Conservation (phyloP, 805 yeast species). For the Metschnikowia reukaufii region DNA sequence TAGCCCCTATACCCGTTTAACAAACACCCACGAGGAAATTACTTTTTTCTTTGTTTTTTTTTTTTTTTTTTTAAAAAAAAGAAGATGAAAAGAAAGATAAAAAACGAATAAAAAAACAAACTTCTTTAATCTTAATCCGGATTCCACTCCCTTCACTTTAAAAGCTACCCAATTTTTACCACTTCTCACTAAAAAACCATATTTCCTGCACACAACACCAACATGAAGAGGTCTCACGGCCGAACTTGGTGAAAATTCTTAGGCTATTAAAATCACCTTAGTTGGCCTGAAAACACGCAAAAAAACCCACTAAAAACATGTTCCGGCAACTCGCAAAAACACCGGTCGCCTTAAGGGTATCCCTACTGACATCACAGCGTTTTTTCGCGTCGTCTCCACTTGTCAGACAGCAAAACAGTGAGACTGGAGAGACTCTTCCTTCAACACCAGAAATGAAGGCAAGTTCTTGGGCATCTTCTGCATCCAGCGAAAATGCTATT, state of each 20-base stretch:
- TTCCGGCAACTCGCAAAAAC: constrained; percentile 2
- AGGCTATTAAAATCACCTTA: background rate
- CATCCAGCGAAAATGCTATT: constrained; percentile 23
- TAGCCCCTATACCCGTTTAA: too few relatives aligned
- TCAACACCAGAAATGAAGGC: constrained; percentile 35
- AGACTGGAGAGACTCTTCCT: constrained; percentile 19
- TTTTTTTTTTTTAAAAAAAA: too few relatives aligned
- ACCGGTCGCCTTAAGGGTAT: background rate
- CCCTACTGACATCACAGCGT: constrained; percentile 1
- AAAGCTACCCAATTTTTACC: too few relatives aligned
- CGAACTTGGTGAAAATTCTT: background rate
- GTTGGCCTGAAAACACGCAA: background rate
- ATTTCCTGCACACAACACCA: background rate
- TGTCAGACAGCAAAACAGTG: background rate
- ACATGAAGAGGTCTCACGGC: background rate
- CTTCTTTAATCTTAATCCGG: too few relatives aligned
- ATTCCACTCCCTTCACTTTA: too few relatives aligned
- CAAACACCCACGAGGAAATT: too few relatives aligned
- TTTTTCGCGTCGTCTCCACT: constrained; percentile 5
- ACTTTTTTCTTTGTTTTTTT: too few relatives aligned
- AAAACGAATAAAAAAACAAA: too few relatives aligned
- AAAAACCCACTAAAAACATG: background rate
- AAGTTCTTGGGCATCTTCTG: constrained; percentile 28
- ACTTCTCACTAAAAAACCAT: too few relatives aligned
- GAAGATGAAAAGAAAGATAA: too few relatives aligned